phyloP scores from a whole-genome alignment of 306 rosid species.

The Glycine tomentella region DNA sequence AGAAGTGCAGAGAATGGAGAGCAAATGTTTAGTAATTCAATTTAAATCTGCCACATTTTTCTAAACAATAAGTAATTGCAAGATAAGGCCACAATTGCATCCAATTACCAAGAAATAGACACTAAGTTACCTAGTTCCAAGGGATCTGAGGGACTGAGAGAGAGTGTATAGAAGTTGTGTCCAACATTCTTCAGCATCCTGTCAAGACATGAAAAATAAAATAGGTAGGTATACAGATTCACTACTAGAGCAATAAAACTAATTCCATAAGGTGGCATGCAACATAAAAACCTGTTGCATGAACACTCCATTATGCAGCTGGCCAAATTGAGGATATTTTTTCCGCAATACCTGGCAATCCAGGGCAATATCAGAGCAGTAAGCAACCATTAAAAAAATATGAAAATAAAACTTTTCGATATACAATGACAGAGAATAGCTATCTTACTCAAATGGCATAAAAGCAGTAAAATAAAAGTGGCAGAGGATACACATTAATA shows the following conservation, averaged over 20 bases:
- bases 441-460: conserved; percentile 25
- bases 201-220: conserved; percentile 46
- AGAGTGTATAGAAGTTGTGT: conserved; percentile 94
- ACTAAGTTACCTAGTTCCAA: conserved; percentile 77
- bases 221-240: conserved; percentile 26
- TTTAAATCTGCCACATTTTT: conserved; percentile 14
- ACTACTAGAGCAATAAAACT: conserved; percentile 7
- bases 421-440: conserved; percentile 15
- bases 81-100: conserved; percentile 29
- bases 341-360: conserved; percentile 82
- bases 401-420: conserved; percentile 2
- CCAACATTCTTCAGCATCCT: conserved; percentile 99
- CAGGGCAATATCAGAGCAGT: conserved; percentile 32
- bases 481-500: conserved; percentile 5
- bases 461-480: conserved; percentile 16
- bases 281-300: conserved; percentile 88
- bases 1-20: conserved; percentile 9
- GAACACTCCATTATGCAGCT: conserved; percentile 85
- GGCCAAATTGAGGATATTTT: conserved; percentile 97
- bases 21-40: conserved; percentile 12
- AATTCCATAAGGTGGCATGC: conserved; percentile 37
- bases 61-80: conserved; percentile 28
- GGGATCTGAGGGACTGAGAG: conserved; percentile 84
- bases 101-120: conserved; percentile 9
- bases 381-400: conserved; percentile 16